Evolutionary conservation across 345 rosid species (phyloP).

Genomic region (Arabis hirsuta): DNA sequence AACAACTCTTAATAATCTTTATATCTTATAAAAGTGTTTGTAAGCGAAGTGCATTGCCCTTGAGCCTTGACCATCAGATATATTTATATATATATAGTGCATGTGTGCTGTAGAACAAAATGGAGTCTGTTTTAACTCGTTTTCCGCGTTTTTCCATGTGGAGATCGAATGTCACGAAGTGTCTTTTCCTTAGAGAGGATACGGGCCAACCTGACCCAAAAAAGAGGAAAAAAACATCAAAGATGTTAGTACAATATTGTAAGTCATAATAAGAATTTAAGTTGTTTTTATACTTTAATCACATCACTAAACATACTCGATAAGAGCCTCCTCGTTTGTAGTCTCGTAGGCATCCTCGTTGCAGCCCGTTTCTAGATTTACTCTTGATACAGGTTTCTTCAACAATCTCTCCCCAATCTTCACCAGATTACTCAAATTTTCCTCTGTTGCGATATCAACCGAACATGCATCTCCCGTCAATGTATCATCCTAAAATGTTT

Average conservation of each 20-base stretch:
- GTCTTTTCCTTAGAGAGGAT: slow-evolving; percentile 45
- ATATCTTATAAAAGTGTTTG: no score
- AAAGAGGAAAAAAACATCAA: not conserved
- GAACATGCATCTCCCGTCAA: slow-evolving; percentile 44
- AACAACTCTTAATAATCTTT: no score
- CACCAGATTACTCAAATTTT: slow-evolving; percentile 51
- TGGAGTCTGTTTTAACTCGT: no score
- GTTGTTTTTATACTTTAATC: not conserved
- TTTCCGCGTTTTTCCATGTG: slow-evolving; percentile 8
- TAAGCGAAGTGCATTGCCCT: no score
- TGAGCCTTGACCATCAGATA: no score
- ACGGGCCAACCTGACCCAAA: slow-evolving; percentile 41
- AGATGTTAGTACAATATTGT: not conserved
- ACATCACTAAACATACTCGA: slow-evolving; percentile 18
- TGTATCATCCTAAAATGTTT: slow-evolving; percentile 47
- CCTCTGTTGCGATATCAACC: slow-evolving; percentile 54
- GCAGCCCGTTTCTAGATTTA: slow-evolving; percentile 51
- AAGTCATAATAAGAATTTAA: not conserved
- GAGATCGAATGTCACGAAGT: slow-evolving; percentile 45
- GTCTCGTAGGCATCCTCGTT: slow-evolving; percentile 4
- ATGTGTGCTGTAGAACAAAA: no score
- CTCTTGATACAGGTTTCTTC: slow-evolving; percentile 53
- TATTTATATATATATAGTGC: no score
- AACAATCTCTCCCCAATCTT: slow-evolving; percentile 51
- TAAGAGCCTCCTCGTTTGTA: slow-evolving; percentile 32